phyloP scores from a whole-genome alignment of 2,329 filamentous ascomycete species.

The Dryadomyces quercivorus region DNA sequence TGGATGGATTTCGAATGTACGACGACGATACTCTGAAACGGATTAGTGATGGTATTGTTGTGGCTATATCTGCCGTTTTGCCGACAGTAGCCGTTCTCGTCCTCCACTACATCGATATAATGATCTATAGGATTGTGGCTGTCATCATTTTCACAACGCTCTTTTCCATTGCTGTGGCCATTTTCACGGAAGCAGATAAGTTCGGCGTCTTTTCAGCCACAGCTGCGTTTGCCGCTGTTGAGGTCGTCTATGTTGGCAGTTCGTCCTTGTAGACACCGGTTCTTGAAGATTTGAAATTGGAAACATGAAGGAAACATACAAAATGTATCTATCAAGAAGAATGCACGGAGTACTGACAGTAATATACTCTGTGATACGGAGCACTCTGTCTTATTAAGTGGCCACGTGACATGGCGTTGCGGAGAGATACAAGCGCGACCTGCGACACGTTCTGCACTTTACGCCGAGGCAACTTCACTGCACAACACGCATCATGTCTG shows the following conservation, averaged over 20 bases:
- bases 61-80: background rate
- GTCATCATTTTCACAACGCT: background rate
- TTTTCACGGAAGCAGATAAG: background rate
- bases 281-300: no score
- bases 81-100: background rate
- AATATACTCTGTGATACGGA: no score
- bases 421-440: background rate
- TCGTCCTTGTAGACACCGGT: background rate
- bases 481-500: conserved; percentile 42
- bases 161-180: background rate
- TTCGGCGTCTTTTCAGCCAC: background rate
- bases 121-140: background rate
- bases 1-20: background rate
- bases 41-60: background rate
- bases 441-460: background rate
- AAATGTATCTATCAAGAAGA: no score
- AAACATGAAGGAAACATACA: no score
- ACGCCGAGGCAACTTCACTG: background rate
- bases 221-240: background rate
- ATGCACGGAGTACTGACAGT: no score
- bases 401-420: conserved; percentile 9
- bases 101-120: background rate
- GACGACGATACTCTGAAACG: background rate
- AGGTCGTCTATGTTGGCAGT: background rate
- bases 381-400: background rate